Conservation (phyloP, 768 basidiomycete genomes). For the Mycena vitilis region DNA sequence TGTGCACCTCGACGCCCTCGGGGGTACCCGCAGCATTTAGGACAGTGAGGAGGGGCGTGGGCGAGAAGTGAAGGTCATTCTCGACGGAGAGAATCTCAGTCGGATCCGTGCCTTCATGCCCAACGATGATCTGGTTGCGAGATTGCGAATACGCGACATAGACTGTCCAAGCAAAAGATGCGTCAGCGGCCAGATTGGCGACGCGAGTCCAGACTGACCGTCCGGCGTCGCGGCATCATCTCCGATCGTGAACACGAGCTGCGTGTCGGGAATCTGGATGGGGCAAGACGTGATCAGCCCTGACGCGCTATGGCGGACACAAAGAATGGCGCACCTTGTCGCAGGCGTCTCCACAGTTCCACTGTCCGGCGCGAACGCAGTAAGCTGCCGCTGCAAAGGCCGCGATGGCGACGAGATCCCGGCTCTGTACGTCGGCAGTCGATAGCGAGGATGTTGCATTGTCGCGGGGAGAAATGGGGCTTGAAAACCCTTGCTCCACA, state of each 20-base stretch:
- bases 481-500: slow-evolving; percentile 19
- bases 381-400: slow-evolving; percentile 25
- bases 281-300: neutral
- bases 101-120: slow-evolving; percentile 24
- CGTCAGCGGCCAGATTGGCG: neutral
- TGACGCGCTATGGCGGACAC: neutral
- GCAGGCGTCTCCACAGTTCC: slow-evolving; percentile 21
- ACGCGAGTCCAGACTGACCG: slow-evolving; percentile 1
- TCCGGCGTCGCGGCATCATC: slow-evolving; percentile 23
- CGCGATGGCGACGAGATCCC: slow-evolving; percentile 19
- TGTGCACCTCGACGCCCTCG: slow-evolving; percentile 15
- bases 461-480: slow-evolving; percentile 14
- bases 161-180: neutral
- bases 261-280: slow-evolving; percentile 21
- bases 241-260: slow-evolving; percentile 21
- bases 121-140: slow-evolving; percentile 26
- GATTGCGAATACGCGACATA: slow-evolving; percentile 25
- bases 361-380: slow-evolving; percentile 16
- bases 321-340: neutral
- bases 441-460: slow-evolving; percentile 6
- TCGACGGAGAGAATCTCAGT: slow-evolving; percentile 14
- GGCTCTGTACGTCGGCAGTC: slow-evolving; percentile 12
- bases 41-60: slow-evolving; percentile 15
- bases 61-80: slow-evolving; percentile 16
- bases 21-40: slow-evolving; percentile 22